Base-by-base conservation (phyloP, 176 grass and related monocot genomes). In the Puccinellia tenuiflora region DNA sequence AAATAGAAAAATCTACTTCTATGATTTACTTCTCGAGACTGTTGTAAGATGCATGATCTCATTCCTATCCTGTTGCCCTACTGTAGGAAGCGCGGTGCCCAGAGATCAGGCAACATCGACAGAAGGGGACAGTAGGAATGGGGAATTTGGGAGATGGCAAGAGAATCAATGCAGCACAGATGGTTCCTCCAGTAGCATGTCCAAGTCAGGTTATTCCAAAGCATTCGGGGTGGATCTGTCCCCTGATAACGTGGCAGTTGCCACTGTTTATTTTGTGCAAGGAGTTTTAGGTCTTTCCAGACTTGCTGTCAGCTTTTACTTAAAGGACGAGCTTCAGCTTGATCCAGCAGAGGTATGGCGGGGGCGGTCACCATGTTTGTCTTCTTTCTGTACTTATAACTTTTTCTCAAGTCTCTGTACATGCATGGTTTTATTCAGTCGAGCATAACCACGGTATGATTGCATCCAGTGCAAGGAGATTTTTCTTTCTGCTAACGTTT, bases 251-350 rank as follows among this genome's bases (percentile, higher is more conserved):
- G 68, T 98, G 79, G 90, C 96, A 67, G 96, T 95, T 77, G 90
- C 92, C 31, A 95, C 88, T 51, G 96, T 98, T 64, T 98, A 98
- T 85, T 98, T 98, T 78, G 96, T 98, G 31, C 96, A 98, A 98
- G 96, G 96, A 73, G 89, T 98, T 82, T 87, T 98, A 65, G 92
- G 96, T 8, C 90, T 95, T 77, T 78, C 96, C 43, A 91, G 96
- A 55, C 96, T 98, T 70, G 96, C 96, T 85, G 89, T 98, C 67
- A 95, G 85, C 73, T 98, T 98, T 81, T 98, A 93, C 71, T 91
- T 98, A 16, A 98, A 98, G 87, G 96, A 98, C 38, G 85, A 98
- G 86, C 96, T 98, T 79, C 88, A 81, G 83, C 96, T 98, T 56
- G 96, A 98, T 82, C 96, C 96, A 59, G 96, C 92, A 86, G 96